Base-by-base conservation (phyloP, 2,329 filamentous ascomycete species). In the Calonectria hawksworthii region DNA sequence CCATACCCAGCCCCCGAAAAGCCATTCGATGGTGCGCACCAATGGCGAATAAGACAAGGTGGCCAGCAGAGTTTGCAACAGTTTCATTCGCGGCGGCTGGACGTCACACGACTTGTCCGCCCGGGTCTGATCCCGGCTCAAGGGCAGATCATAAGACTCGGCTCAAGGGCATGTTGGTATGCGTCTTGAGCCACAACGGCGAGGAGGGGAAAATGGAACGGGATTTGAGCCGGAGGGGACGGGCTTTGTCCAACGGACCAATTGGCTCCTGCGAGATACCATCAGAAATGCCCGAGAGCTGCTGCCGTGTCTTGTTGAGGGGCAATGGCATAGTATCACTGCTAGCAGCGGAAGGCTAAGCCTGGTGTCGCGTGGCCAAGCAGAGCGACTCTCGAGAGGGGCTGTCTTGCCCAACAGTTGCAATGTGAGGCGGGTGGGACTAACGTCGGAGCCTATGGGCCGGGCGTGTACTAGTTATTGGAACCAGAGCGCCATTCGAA, bases 61-160 rank as follows among this genome's bases (percentile, higher is more conserved):
- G 75, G 50, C 67, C 70, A 52, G 70, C 50, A 73, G 73, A 73
- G 50, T 73, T 73, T 75, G 54, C 52, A 51, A 56, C 34, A 54
- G 68, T 72, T 56, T 56, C 32, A 75, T 73, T 75, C 73, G 78
- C 65, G 63, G 56, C 59, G 71, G 74, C 68, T 79, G 79, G 73
- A 54, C 78, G 74, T 77, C 79, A 80, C 79, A 80, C 79, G 79
- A 80, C 74, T 73, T 66, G 52, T 71, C 70, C 68, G 30, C 32
- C 74, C 47, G 68, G 63, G 51, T 70, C 70, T 76, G 71, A 71
- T 71, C 75, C 77, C 77, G 77, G 73, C 79, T 75, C 50, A 61
- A 72, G 74, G 66, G 61, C 30, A 68, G 79, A 79, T 80, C 79
- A 80, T 76, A 78, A 77, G 79, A 79, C 79, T 75, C 32, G 74